Base-by-base conservation (phyloP, 2,329 filamentous ascomycete genomes). In the Pseudogymnoascus sp. region DNA sequence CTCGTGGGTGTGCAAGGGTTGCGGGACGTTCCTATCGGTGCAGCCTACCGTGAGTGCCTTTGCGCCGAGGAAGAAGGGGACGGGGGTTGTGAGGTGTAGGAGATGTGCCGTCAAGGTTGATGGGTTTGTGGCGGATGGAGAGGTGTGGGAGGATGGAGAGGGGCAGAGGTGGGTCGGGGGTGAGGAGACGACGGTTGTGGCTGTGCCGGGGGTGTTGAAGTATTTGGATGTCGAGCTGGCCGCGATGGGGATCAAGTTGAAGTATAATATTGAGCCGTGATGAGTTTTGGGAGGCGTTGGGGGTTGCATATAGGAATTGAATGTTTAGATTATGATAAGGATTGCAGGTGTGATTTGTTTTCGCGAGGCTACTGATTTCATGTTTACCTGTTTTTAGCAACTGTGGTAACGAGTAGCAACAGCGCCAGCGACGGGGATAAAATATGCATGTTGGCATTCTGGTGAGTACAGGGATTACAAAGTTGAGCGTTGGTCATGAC, bases 221-320 rank as follows among this genome's bases (percentile, higher is more conserved):
- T 97, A 89, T 79, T 78, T 99, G 68, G 95, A 99, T 77, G 93
- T 96, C 19, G 95, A 99, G 77, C 79, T 99, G 70, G 91, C 93
- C 37, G 92, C 92, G 63, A 99, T 99, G 95, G 95, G 95, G 62
- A 88, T 99, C 62, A 89, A 92, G 78, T 85, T 99, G 78, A 96
- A 91, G 81, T 97, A 96, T 74, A 88, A 88, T 75, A 89, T 97
- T 69, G 82, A 69, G 13, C 72, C 71, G 40, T 66, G 44, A 50
- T 26, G 23, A 23, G 42, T 9, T 50, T 50, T 50, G 15, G 15
- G 44, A 21, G 44, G 40, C 44, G 44, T 50, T 50, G 23, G 42
- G 42, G 21, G 40, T 44, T 44, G 40, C 15, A 50, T 29, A 50
- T 42, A 42, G 38, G 40, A 13, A 42, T 42, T 19, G 37, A 19